These are phyloP conservation scores for Amphirosellinia nigrospora DNA, from an alignment of 495 filamentous ascomycete species.

Conservation along the genomic window DNA sequence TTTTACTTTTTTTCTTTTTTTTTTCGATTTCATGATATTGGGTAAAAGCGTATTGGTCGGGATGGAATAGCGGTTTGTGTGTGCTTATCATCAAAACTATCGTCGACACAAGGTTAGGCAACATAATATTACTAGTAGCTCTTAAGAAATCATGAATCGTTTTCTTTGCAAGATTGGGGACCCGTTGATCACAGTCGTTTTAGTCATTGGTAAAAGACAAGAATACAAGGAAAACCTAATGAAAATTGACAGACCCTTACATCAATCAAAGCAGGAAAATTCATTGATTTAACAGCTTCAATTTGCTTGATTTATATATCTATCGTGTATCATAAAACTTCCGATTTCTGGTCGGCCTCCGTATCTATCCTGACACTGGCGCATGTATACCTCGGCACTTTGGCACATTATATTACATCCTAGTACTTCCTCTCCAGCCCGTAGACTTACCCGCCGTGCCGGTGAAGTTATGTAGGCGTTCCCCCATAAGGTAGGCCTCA, in stretches of 20 bases:
- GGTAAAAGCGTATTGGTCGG: neutral
- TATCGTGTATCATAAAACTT: slow-evolving; percentile 3
- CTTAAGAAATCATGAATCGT: slow-evolving; percentile 26
- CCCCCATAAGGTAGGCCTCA: slow-evolving; percentile 95
- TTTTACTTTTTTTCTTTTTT: too few species aligned
- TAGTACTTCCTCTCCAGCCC: slow-evolving; percentile 41
- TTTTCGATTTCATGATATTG: neutral
- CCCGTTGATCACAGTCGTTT: neutral
- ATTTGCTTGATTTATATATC: slow-evolving; percentile 14
- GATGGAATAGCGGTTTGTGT: too few species aligned
- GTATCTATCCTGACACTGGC: slow-evolving; percentile 2
- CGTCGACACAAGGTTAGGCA: neutral
- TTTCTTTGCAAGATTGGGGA: slow-evolving; percentile 1
- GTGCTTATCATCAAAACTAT: too few species aligned
- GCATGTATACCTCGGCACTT: neutral
- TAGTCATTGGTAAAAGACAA: too few species aligned
- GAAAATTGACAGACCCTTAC: neutral
- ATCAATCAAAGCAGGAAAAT: neutral
- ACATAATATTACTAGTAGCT: slow-evolving; percentile 21
- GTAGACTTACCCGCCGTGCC: slow-evolving; percentile 32
- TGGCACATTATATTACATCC: slow-evolving; percentile 26
- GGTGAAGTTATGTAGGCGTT: slow-evolving; percentile 86
- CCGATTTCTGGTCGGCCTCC: neutral
- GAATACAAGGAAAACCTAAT: neutral
- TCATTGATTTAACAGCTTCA: neutral